Percentiles rank a stretch among this genome's conserved stretches.
phyloP scores from a whole-genome alignment of 495 filamentous ascomycete species.

The Podospora fimiseda region DNA sequence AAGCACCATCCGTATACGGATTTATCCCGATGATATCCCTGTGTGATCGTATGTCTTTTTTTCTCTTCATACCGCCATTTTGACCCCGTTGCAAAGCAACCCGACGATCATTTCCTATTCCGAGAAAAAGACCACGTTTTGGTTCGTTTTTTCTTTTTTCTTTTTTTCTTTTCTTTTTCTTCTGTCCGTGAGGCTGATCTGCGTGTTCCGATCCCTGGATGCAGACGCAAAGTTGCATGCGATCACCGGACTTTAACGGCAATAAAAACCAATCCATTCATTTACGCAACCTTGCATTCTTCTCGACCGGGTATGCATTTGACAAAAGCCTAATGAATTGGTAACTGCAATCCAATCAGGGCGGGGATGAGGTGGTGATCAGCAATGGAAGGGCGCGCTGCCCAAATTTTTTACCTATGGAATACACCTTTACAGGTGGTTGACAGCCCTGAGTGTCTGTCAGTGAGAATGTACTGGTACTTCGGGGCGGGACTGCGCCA shows the following conservation, averaged over 20 bases:
- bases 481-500: slow-evolving; percentile 2
- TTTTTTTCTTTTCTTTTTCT: not conserved
- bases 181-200: not conserved
- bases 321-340: not conserved
- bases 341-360: not conserved
- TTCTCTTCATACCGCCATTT: not conserved
- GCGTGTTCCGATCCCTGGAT: not conserved
- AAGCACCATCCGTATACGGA: no score
- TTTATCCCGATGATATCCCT: not conserved
- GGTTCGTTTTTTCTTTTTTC: not conserved
- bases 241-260: not conserved
- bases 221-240: not conserved
- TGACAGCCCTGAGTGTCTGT: no score
- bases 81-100: not conserved
- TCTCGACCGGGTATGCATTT: not conserved
- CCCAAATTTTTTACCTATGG: no score
- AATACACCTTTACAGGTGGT: no score
- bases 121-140: not conserved
- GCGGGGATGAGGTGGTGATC: no score
- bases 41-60: not conserved
- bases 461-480: slow-evolving; percentile 2
- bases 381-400: no score
- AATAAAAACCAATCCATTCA: not conserved
- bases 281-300: not conserved
- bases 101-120: slow-evolving; percentile 1